Evolutionary conservation across 352 stramenopile genomes (phyloP), one percentile per base, ranked within the genome.

Genomic region (Phytophthora cryptogea): DNA sequence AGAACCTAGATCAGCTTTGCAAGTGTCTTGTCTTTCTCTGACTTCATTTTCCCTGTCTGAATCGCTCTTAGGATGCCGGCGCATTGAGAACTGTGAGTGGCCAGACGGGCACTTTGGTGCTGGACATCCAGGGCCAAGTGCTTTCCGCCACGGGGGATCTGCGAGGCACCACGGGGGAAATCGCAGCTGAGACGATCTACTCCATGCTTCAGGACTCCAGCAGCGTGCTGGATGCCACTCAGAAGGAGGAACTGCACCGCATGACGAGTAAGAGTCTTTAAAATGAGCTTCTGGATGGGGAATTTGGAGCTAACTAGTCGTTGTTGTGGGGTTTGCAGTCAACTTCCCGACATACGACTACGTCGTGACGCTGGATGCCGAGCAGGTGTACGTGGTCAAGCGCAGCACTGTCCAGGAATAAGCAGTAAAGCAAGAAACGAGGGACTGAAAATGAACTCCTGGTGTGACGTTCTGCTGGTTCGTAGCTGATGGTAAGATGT

Each of bases 351-450:
- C 59, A 2, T 92, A 78, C 51, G 71, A 90, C 44, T 92, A 80
- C 40, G 76, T 79, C 2, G 82, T 94, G 49, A 89, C 80, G 43
- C 68, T 88, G 35, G 79, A 84, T 61, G 70, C 52, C 27, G 47
- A 76, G 31, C 76, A 90, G 53, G 74, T 92, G 44, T 92, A 89
- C 66, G 66, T 94, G 45, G 80, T 92, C 27, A 91, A 94, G 75
- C 72, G 80, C 53, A 75, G 58, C 40, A 81, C 48, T 45, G 50
- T 56, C 5, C 46, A 66, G 46, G 50, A 71, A 51, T 70, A 77
- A 56, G 50, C 55, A 58, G 26, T 56, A 37, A 10, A 51, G 31
- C 8, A 41, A 20, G 6, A 17, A 39, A 44, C 8, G 33, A 58
- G 45, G 13, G 46, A 56, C 16, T n/a, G 26, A 20, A 37, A 46